Evolutionary conservation across 2,329 filamentous ascomycete species (phyloP), one percentile per base, ranked within the genome.

Genomic region (Aureobasidium pullulans): DNA sequence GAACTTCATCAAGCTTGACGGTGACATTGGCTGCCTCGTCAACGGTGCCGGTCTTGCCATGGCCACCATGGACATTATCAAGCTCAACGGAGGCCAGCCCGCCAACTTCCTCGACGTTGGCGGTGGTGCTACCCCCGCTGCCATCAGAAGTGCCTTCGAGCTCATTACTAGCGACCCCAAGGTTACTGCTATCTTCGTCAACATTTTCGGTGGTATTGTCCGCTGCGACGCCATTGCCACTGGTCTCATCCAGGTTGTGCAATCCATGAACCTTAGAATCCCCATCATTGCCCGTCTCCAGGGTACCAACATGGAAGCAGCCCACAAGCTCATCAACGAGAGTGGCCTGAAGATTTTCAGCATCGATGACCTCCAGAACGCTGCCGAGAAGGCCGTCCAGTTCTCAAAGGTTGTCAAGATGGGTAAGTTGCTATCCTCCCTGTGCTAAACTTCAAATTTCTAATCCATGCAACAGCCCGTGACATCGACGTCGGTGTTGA

Each of bases 61-160:
- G 94, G 94, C 94, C 64, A 99, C 94, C 75, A 99, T 99, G 94
- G 94, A 99, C 77, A 97, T 99, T 77, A 99, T 99, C 84, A 97
- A 99, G 86, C 85, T 99, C 64, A 99, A 97, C 79, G 94, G 94
- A 68, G 94, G 94, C 65, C 81, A 85, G 72, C 94, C 94, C 64
- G 94, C 94, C 69, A 99, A 99, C 85, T 99, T 99, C 86, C 83
- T 99, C 68, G 94, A 99, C 75, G 94, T 99, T 68, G 94, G 94
- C 72, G 94, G 94, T 75, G 94, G 94, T 81, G 94, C 94, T 67
- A 99, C 94, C 62, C 92, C 94, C 36, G 88, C 92, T 66, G 94
- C 94, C 69, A 99, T 99, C 79, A 90, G 91, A 81, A 88, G 94
- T 78, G 94, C 94, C 66, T 99, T 99, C 73, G 92, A 96, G 76